Conservation (phyloP, 371 early-diverging fungal genomes). For the Sanchytrium tribonematis region DNA sequence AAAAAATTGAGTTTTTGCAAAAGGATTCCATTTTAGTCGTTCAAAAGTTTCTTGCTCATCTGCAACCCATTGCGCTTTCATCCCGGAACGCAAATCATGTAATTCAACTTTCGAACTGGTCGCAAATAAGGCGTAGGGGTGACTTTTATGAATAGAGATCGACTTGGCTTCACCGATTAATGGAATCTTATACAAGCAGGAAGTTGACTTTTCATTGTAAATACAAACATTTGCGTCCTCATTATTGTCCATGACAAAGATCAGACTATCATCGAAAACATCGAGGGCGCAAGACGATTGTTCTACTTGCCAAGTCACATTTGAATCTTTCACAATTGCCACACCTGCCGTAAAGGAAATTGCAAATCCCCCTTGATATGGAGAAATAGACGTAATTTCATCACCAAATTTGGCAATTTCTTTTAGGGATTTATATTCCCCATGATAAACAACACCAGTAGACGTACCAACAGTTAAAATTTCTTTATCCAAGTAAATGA, state of each 20-base stretch:
- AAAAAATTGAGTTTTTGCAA: not conserved
- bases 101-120: not conserved
- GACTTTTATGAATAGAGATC: not conserved
- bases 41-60: not conserved
- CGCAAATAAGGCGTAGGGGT: not conserved
- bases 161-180: not conserved
- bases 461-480: not conserved
- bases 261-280: not conserved
- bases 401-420: not conserved
- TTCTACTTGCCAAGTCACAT: not conserved
- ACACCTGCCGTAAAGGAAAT: not conserved
- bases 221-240: not conserved
- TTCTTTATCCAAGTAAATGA: not conserved
- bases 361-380: not conserved
- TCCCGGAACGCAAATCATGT: not conserved
- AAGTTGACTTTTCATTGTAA: not conserved
- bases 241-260: not conserved
- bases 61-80: not conserved
- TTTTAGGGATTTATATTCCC: not conserved
- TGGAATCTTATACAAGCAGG: not conserved
- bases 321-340: not conserved
- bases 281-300: not conserved
- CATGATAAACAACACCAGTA: not conserved
- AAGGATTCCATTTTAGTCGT: not conserved
- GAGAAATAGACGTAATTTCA: not conserved